Conservation (phyloP, 2,329 filamentous ascomycete genomes). For the Bipolaris bicolor region DNA sequence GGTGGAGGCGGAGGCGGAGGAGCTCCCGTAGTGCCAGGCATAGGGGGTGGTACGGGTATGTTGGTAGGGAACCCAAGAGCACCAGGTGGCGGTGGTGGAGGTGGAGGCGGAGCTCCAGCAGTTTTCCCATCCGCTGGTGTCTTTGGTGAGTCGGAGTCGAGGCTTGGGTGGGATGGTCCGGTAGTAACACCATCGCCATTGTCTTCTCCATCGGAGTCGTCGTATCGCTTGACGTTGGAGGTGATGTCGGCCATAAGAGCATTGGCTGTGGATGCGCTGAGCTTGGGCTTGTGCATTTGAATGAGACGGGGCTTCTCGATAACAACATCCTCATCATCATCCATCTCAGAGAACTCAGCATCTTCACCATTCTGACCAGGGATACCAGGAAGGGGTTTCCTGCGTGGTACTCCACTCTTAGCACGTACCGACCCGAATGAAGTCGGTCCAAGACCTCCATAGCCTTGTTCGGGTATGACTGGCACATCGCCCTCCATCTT, state of each 20-base stretch:
- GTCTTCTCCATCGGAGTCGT: conserved; percentile 74
- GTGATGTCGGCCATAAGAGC: conserved; percentile 74
- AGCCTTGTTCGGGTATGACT: conserved; percentile 53
- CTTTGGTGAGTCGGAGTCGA: conserved; percentile 72
- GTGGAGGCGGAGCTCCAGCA: conserved; percentile 57
- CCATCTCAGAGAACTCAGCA: conserved; percentile 39
- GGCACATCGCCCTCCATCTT: conserved; percentile 77
- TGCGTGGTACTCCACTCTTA: conserved; percentile 49
- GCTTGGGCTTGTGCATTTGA: conserved; percentile 75
- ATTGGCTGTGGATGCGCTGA: conserved; percentile 67
- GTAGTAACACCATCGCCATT: conserved; percentile 74
- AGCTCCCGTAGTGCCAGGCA: conserved; percentile 56
- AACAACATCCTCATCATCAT: conserved; percentile 65
- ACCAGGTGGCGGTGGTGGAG: conserved; percentile 51
- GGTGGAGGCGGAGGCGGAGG: conserved; percentile 58
- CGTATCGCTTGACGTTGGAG: conserved; percentile 74
- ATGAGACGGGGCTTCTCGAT: conserved; percentile 82
- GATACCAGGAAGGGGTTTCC: conserved; percentile 47
- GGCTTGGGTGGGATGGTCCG: conserved; percentile 75
- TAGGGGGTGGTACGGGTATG: conserved; percentile 54
- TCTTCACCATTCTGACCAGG: conserved; percentile 47
- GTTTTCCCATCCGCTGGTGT: conserved; percentile 64
- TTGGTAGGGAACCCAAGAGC: conserved; percentile 45
- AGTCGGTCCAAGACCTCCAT: conserved; percentile 68
- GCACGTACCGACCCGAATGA: conserved; percentile 62